Evolutionary conservation across 495 filamentous ascomycete species (phyloP).

Genomic region (Stereocaulon alpinum): DNA sequence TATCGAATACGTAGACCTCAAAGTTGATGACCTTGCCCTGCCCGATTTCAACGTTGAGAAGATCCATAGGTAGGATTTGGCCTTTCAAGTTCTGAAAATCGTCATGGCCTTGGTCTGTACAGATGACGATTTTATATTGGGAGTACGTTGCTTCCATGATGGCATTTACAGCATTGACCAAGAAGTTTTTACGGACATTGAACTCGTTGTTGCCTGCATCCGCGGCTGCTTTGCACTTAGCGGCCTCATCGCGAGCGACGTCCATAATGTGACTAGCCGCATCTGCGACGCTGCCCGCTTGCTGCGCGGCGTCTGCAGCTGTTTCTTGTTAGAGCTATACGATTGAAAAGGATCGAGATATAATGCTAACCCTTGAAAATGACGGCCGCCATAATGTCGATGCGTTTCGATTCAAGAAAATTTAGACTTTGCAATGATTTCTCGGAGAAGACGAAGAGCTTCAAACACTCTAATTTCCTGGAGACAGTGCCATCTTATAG

Average conservation of each 20-base stretch:
- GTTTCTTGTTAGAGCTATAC: not conserved
- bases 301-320: constrained; percentile 6
- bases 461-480: too few relatives aligned
- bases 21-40: constrained; percentile 14
- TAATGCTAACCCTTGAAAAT: not conserved
- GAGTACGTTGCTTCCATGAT: constrained; percentile 11
- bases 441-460: too few relatives aligned
- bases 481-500: not conserved
- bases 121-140: constrained; percentile 17
- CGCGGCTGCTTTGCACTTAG: constrained; percentile 7
- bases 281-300: constrained; percentile 8
- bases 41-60: constrained; percentile 12
- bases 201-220: constrained; percentile 13
- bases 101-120: constrained; percentile 13
- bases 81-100: constrained; percentile 17
- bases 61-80: constrained; percentile 15
- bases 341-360: not conserved
- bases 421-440: not conserved
- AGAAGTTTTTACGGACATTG: constrained; percentile 15
- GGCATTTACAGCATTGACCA: constrained; percentile 12
- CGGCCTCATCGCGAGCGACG: constrained; percentile 11
- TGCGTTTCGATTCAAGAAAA: not conserved
- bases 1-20: constrained; percentile 18
- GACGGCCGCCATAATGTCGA: not conserved
- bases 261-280: constrained; percentile 13